Evolutionary conservation across 768 basidiomycete genomes (phyloP), one percentile per base, ranked within the genome.

Genomic region (Termitomyces sp.): DNA sequence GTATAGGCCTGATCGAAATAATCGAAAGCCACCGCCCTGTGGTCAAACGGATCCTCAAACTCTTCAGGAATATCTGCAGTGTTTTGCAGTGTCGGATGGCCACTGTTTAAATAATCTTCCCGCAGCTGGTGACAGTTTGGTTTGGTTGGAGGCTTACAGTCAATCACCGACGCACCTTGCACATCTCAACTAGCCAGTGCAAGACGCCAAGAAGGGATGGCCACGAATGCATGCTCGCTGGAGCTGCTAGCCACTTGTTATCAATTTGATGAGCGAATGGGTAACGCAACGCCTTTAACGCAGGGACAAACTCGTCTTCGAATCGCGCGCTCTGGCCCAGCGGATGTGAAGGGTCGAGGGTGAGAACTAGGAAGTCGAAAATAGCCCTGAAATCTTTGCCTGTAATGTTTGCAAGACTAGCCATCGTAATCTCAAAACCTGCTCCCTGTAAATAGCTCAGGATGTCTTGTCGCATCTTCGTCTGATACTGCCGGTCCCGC

Each of bases 211-310:
- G 77, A 26, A 97, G 72, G 22, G 84, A 77, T 0, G 93, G 92
- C 97, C 96, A 98, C n/a, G 88, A 86, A 72, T 92, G 90, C 77
- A 90, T 88, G 54, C 87, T 88, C 0, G 92, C 95, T 0, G 94
- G 90, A 2, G 94, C 88, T 8, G 87, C 87, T 5, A 98, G 72
- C 81, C 91, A 92, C 62, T 91, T 94, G 52, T 86, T 85, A 63
- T 93, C 91, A 18, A 98, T 81, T 57, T 83, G 80, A 51, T 86
- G 80, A 4, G 85, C 79, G 58, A 86, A 90, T 0, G 97, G 96
- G 72, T 98, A 99, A 61, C 81, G 79, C 37, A 92, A 70, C 6
- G 86, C 82, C 67, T 84, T 88, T 61, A 99, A 69, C 8, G 90
- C 78, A 4, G 80, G 80, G 13, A 91, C 77, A 62, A 93, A 88